Base-by-base conservation (phyloP, 1,284 basidiomycete species). In the Exobasidium cylindrosporum region DNA sequence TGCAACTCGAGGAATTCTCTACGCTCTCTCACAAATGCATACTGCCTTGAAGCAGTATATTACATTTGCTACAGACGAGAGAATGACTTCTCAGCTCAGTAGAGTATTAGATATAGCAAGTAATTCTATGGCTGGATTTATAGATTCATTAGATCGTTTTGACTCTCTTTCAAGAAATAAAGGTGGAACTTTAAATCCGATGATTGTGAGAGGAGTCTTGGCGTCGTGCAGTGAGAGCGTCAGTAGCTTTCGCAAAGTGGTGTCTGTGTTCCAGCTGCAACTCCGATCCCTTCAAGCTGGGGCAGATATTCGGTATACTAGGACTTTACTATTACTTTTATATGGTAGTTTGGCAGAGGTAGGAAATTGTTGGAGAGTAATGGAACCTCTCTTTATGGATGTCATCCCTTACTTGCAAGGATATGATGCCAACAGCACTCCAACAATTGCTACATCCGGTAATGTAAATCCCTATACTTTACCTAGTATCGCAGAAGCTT, bases 311-410 rank as follows among this genome's bases (percentile, higher is more conserved):
- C 86, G 94, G 17, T 96, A 92, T 80, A 87, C 92, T 31, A 84
- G 95, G 32, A 91, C 91, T 67, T 86, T 97, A 77, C 81, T 97
- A 45, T 82, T 97, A 58, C 89, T 91, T 81, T 84, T 98, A 29
- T 94, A 93, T 74, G 94, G 92, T 4, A 90, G 91, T 14, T 88
- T 89, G 76, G 90, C 88, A 2, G 96, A 99, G 81, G 87, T 97
- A 50, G 87, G 88, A 1, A 85, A 86, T 69, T 88, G 92, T 13
- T 98, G 95, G 93, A 85, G 86, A 71, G 82, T 84, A 23, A 89
- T 97, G 83, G 83, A 85, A 4, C 88, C 88, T 2, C 85, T 92
- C 35, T 82, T 92, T 1, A 86, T 87, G 26, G 84, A 87, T 13
- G 86, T 95, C 7, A 62, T 66, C 35, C 70, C 70, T 4, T 77